A percentile compares a stretch with the other conserved stretches of the same genome.
These are phyloP conservation scores for Chlamydomonas reinhardtii DNA, from an alignment of 163 green algal genomes.

Conservation along the genomic window DNA sequence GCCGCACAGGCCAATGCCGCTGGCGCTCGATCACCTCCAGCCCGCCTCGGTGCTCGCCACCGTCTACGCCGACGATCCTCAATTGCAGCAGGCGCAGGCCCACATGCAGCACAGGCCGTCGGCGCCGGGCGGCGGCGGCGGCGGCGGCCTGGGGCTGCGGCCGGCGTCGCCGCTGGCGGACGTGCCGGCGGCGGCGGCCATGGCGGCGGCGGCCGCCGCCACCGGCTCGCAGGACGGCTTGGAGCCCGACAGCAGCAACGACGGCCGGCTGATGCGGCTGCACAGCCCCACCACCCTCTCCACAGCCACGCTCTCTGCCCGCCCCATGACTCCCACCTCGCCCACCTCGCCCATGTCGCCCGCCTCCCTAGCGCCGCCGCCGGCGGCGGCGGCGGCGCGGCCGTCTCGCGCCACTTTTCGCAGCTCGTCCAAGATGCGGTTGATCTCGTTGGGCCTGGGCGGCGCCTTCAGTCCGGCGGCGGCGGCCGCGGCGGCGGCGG, in stretches of 20 bases:
- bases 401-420: neutral
- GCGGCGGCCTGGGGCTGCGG: neutral
- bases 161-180: neutral
- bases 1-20: neutral
- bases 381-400: neutral
- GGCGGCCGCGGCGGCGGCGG: neutral
- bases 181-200: slow-evolving; percentile 30
- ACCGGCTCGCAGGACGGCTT: neutral
- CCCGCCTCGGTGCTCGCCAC: neutral
- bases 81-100: too few species aligned
- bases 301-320: too few species aligned
- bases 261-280: neutral
- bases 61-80: neutral
- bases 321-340: neutral
- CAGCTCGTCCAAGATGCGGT: slow-evolving; percentile 18
- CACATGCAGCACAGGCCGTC: neutral
- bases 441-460: slow-evolving; percentile 10
- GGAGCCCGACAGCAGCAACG: neutral
- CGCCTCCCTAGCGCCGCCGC: neutral
- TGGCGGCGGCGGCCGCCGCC: slow-evolving; percentile 15
- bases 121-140: neutral
- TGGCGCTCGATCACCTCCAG: slow-evolving; percentile 19
- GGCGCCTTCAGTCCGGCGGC: neutral
- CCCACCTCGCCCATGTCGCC: neutral
- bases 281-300: neutral